Evolutionary conservation across 805 yeast species (phyloP).

Genomic region (Kuraishia piskuri): DNA sequence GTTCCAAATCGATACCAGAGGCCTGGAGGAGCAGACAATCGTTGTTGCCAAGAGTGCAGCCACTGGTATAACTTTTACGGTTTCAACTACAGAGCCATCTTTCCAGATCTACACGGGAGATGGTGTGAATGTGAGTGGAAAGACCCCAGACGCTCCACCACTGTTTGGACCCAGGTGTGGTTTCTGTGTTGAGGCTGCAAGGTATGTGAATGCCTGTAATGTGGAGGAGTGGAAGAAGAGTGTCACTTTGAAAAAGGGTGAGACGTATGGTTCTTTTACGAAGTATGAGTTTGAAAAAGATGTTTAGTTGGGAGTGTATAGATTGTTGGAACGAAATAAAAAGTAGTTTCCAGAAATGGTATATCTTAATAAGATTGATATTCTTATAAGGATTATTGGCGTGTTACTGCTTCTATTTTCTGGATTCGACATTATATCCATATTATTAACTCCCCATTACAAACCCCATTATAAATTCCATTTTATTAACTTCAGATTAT

Average conservation of each 20-base stretch:
- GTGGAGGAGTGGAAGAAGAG: conserved; percentile 34
- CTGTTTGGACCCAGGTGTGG: conserved; percentile 33
- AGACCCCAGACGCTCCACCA: conserved; percentile 11
- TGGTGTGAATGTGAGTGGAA: conserved; percentile 24
- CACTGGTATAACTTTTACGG: conserved; percentile 30
- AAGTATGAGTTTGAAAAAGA: conserved; percentile 18
- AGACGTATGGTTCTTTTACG: conserved; percentile 42
- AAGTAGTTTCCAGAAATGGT: too few species aligned
- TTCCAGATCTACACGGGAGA: conserved; percentile 63
- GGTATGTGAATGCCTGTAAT: conserved; percentile 49
- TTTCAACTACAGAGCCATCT: conserved; percentile 54
- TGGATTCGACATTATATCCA: too few species aligned
- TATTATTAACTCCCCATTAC: too few species aligned
- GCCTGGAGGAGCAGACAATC: conserved; percentile 23
- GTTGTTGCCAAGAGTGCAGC: conserved; percentile 37
- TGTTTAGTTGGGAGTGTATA: too few species aligned
- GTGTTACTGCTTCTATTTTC: too few species aligned
- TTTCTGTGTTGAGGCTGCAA: conserved; percentile 53
- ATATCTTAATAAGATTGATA: too few species aligned
- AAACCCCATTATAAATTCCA: too few species aligned
- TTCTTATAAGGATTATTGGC: too few species aligned
- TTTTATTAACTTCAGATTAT: too few species aligned
- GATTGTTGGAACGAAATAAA: neutral
- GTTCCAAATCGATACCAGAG: conserved; percentile 37
- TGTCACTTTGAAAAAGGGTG: conserved; percentile 38